phyloP scores from a whole-genome alignment of 2,329 filamentous ascomycete genomes.

The Cercospora citrullina region DNA sequence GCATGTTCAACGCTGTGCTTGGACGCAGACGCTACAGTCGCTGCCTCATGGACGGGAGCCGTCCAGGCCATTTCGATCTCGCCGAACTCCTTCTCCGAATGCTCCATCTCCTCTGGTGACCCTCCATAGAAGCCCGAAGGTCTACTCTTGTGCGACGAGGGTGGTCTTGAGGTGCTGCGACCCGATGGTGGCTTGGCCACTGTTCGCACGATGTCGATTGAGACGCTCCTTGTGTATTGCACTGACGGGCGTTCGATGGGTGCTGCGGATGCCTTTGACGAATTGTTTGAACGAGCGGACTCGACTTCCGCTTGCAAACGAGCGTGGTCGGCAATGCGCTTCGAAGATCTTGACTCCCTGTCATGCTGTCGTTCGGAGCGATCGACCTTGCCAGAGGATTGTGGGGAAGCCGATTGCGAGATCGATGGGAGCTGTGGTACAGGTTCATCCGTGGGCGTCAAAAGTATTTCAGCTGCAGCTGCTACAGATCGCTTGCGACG shows the following conservation, averaged over 20 bases:
- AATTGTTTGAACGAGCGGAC: conserved; percentile 9
- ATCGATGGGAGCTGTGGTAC: background rate
- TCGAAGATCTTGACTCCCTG: conserved; percentile 2
- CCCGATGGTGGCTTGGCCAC: background rate
- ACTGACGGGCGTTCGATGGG: background rate
- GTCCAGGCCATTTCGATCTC: conserved; percentile 2
- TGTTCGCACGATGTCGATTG: background rate
- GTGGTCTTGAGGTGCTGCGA: background rate
- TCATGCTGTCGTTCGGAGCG: background rate
- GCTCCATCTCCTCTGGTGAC: background rate
- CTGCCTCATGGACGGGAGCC: background rate
- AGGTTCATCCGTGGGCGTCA: conserved; percentile 19
- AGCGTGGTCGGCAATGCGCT: conserved; percentile 1
- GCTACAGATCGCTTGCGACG: conserved; percentile 8
- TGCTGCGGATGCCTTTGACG: background rate
- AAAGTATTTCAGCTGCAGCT: conserved; percentile 22
- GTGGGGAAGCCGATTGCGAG: background rate
- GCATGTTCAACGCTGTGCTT: background rate
- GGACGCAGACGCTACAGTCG: background rate
- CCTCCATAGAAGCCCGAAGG: background rate
- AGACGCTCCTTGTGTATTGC: background rate
- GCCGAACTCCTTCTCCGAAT: background rate
- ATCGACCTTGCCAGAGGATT: background rate
- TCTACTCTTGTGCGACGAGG: background rate
- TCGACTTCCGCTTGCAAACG: conserved; percentile 17